phyloP scores from a whole-genome alignment of 2,329 filamentous ascomycete genomes.

The Calonectria pauciramosa region DNA sequence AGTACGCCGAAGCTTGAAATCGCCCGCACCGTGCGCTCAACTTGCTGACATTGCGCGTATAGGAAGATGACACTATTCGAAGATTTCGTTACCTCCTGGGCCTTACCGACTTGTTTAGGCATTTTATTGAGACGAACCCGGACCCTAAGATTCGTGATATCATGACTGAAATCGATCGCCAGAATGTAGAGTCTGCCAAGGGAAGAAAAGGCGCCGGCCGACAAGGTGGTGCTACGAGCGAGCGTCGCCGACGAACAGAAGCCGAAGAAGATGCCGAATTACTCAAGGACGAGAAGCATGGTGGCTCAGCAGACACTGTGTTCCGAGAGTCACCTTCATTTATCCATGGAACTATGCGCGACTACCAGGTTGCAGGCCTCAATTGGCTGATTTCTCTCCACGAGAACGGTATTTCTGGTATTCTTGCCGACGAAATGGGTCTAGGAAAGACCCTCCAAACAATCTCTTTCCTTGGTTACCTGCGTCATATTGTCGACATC shows the following conservation, averaged over 20 bases:
- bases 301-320: conserved; percentile 86
- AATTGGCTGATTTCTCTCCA: conserved; percentile 99
- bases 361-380: conserved; percentile 94
- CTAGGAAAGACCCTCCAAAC: conserved; percentile 98
- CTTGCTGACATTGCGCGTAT: conserved; percentile 20
- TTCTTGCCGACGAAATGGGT: conserved; percentile 98
- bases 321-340: conserved; percentile 96
- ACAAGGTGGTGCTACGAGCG: conserved; percentile 85
- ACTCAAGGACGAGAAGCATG: conserved; percentile 88
- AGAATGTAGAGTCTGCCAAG: conserved; percentile 82
- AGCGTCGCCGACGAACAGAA: conserved; percentile 89
- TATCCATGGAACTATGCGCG: conserved; percentile 90
- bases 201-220: conserved; percentile 81
- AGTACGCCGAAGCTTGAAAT: conserved; percentile 63
- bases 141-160: conserved; percentile 95
- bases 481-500: conserved; percentile 91
- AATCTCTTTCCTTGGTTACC: conserved; percentile 95
- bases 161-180: conserved; percentile 93
- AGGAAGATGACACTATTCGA: conserved; percentile 96
- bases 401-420: conserved; percentile 98
- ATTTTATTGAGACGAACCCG: conserved; percentile 98
- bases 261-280: conserved; percentile 97
- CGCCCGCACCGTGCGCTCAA: conserved; percentile 17
- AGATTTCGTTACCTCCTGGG: conserved; percentile 96
- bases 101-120: conserved; percentile 95